Percentiles rank a stretch among this genome's conserved stretches.
Evolutionary conservation across 164 flowering plant species (phyloP).

Genomic region (Paratinospora sagittata): DNA sequence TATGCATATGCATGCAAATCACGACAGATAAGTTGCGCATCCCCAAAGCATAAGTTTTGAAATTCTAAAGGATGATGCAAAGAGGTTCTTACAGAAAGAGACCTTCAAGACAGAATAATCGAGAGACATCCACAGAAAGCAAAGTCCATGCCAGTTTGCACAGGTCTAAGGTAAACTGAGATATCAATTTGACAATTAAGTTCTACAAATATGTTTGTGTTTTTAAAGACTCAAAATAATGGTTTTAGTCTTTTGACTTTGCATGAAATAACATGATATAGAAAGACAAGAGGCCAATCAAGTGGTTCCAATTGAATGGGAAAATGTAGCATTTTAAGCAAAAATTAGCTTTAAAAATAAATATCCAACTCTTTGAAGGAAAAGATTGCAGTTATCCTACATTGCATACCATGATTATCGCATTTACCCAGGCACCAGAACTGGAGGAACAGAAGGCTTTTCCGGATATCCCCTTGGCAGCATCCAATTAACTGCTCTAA

Average conservation of each 20-base stretch:
- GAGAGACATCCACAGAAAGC: neutral
- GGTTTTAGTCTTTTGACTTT: neutral
- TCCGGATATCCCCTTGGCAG: constrained; percentile 79
- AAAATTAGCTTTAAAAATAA: neutral
- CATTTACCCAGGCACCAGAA: constrained; percentile 85
- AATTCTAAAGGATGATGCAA: too few species aligned
- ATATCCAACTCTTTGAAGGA: neutral
- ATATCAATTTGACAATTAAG: neutral
- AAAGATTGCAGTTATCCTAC: neutral
- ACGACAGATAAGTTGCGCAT: too few species aligned
- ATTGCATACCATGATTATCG: constrained; percentile 38
- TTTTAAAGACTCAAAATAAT: neutral
- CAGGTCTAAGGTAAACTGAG: neutral
- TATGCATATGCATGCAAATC: too few species aligned
- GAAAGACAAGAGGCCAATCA: neutral
- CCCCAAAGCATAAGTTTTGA: too few species aligned
- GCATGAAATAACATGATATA: neutral
- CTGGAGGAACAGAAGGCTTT: constrained; percentile 79
- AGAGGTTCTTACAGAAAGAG: too few species aligned
- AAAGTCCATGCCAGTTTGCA: neutral
- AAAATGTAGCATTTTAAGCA: neutral
- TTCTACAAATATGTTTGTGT: neutral
- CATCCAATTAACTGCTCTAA: constrained; percentile 40
- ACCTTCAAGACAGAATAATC: neutral
- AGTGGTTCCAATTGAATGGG: neutral